phyloP scores from a whole-genome alignment of 441 rosid genomes.

The Eruca vesicaria region DNA sequence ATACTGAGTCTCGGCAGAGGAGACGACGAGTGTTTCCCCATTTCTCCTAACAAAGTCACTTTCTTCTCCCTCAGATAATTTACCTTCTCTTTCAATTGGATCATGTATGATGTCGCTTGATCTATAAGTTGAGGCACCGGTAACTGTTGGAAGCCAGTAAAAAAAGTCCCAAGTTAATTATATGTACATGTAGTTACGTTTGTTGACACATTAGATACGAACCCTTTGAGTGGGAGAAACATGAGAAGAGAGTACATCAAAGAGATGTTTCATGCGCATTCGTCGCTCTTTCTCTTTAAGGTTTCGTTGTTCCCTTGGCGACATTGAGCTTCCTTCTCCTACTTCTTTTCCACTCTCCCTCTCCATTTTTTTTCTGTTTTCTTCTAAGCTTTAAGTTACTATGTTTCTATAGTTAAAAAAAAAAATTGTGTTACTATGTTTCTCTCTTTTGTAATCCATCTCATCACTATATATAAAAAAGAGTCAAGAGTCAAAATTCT shows the following conservation, averaged over 20 bases:
- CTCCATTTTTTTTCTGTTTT: not conserved
- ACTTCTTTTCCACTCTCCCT: not conserved
- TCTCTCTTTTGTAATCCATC: conserved; percentile 6
- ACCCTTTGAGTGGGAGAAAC: conserved; percentile 23
- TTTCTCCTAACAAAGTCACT: not conserved
- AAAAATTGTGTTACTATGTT: not conserved
- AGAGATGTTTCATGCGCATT: conserved; percentile 35
- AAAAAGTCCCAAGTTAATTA: not conserved
- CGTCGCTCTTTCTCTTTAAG: conserved; percentile 37
- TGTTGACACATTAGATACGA: too few species aligned
- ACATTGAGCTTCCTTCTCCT: conserved; percentile 27
- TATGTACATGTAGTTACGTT: too few species aligned
- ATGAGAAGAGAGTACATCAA: conserved; percentile 20
- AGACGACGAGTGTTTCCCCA: not conserved
- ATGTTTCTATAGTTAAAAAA: too few species aligned
- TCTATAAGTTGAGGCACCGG: conserved; percentile 33
- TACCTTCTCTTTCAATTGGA: conserved; percentile 29
- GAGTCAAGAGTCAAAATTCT: not conserved
- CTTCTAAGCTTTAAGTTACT: not conserved
- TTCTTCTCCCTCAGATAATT: conserved; percentile 19
- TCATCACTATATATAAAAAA: not conserved
- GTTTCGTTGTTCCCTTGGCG: conserved; percentile 33
- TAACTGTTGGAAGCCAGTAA: conserved; percentile 1
- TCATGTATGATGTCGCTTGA: conserved; percentile 33
- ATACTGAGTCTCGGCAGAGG: conserved; percentile 22